Percentiles rank a stretch among this genome's conserved stretches.
These are phyloP conservation scores for Pythium vanterpoolii DNA, from an alignment of 352 stramenopile species.

Conservation along the genomic window DNA sequence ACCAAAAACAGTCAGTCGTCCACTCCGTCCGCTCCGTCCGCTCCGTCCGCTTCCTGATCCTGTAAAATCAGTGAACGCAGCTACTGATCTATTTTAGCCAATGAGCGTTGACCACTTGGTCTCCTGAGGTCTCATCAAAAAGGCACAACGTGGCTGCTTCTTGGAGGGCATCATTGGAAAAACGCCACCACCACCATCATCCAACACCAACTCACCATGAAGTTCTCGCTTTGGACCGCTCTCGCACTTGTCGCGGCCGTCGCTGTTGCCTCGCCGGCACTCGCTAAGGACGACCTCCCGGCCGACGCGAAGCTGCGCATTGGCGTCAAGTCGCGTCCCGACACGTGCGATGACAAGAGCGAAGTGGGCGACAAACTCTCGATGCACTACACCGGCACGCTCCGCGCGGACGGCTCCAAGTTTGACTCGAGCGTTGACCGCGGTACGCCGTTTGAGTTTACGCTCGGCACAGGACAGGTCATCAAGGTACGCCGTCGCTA, in stretches of 20 bases:
- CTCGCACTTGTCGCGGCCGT: constrained; percentile 33
- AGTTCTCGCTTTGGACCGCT: constrained; percentile 36
- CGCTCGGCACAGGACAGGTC: constrained; percentile 90
- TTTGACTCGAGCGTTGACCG: constrained; percentile 97
- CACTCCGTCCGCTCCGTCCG: constrained; percentile 1
- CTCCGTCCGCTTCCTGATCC: not conserved
- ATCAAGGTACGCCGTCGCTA: constrained; percentile 93
- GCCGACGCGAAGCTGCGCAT: constrained; percentile 66
- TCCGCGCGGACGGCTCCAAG: constrained; percentile 94
- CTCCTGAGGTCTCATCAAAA: not conserved
- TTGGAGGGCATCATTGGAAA: constrained; percentile 3
- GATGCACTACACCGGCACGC: constrained; percentile 95
- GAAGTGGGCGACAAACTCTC: constrained; percentile 87
- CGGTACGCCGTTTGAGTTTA: constrained; percentile 93
- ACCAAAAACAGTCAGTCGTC: constrained; percentile 13
- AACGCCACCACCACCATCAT: constrained; percentile 2
- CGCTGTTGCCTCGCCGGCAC: constrained; percentile 26
- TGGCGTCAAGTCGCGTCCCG: constrained; percentile 74
- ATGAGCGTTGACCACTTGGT: constrained; percentile 37
- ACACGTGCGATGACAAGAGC: constrained; percentile 68
- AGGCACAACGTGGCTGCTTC: constrained; percentile 11
- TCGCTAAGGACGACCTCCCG: constrained; percentile 72
- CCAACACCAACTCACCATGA: constrained; percentile 37
- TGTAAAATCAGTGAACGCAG: constrained; percentile 12
- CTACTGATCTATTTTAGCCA: constrained; percentile 30